Evolutionary conservation across 2,329 filamentous ascomycete genomes (phyloP), one percentile per base, ranked within the genome.

Genomic region (Helicocarpus griseus): DNA sequence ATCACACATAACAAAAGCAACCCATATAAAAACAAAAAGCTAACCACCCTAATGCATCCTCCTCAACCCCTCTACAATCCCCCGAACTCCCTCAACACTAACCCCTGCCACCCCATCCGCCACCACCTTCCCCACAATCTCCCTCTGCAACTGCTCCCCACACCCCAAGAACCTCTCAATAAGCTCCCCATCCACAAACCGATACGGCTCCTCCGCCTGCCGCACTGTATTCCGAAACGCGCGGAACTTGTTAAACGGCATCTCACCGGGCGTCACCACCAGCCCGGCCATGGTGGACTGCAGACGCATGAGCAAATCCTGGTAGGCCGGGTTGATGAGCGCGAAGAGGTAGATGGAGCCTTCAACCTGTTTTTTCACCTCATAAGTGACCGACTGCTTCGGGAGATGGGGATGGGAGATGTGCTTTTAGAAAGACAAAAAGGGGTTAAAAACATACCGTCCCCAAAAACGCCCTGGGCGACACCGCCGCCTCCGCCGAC

Each of bases 101-200:
- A 81, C 47, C 79, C 72, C 50, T 70, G 65, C 58, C 70, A 72
- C 68, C 83, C 81, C 38, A 70, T 70, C 35, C 52, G 81, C 58
- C 1, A 74, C 74, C 52, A 81, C 58, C 1, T 74, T 74, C 19
- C 71, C 63, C 6, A 78, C 71, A 51, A 81, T 75, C 58, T 74
- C 72, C 54, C 73, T 69, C 62, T 84, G 80, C 53, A 77, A 60
- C 4, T 73, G 72, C 51, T 84, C 81, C 43, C 79, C 75, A 56
- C 87, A 73, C 56, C 89, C 83, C 58, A 97, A 68, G 63, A 96
- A 96, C 48, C 81, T 71, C 70, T 97, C 91, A 11, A 98, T 76
- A 61, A 97, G 74, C 65, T 96, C 91, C 0, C 91, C 93, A 62
- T 98, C 93, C 11, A 98, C 80, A 61, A 97, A 97, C 1, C 91